Percentiles rank a stretch among this genome's conserved stretches.
Evolutionary conservation across 2,329 filamentous ascomycete genomes (phyloP).

Genomic region (Aspergillus sp.): DNA sequence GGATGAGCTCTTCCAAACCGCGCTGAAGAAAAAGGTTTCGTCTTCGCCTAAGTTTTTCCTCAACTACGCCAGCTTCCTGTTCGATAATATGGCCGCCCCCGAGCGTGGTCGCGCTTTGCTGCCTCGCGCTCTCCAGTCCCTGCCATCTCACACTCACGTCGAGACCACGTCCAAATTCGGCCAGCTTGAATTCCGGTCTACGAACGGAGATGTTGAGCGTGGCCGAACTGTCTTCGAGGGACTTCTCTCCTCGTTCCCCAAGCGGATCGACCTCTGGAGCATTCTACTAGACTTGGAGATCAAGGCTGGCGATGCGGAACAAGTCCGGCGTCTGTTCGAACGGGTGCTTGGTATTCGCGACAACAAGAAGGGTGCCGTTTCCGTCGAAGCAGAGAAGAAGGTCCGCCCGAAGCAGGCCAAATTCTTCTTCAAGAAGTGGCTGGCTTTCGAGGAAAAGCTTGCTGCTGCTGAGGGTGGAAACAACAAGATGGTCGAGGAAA

Average conservation of each 20-base stretch:
- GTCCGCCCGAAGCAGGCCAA: conserved; percentile 81
- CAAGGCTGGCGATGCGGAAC: conserved; percentile 57
- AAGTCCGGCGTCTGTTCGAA: conserved; percentile 78
- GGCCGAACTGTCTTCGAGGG: conserved; percentile 94
- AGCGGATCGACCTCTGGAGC: conserved; percentile 90
- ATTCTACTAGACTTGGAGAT: conserved; percentile 85
- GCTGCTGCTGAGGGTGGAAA: conserved; percentile 54
- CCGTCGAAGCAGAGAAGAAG: conserved; percentile 51
- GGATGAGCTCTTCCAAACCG: conserved; percentile 79
- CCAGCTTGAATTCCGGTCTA: conserved; percentile 83
- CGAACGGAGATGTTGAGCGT: conserved; percentile 80
- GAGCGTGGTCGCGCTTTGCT: conserved; percentile 77
- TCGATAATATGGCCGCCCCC: conserved; percentile 68
- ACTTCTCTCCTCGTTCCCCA: conserved; percentile 78
- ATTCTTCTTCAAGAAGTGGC: conserved; percentile 90
- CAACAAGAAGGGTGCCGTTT: conserved; percentile 32
- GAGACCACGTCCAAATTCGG: conserved; percentile 84
- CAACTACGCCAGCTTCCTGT: conserved; percentile 93
- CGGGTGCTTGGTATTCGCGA: conserved; percentile 58
- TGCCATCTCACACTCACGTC: conserved; percentile 68
- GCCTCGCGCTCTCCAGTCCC: conserved; percentile 78
- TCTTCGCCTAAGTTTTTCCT: conserved; percentile 79
- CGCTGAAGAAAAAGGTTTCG: conserved; percentile 89
- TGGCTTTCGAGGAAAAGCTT: conserved; percentile 75
- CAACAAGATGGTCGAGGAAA: conserved; percentile 67